Conservation (phyloP, 257 asterid genomes). For the Jasminum sambac region DNA sequence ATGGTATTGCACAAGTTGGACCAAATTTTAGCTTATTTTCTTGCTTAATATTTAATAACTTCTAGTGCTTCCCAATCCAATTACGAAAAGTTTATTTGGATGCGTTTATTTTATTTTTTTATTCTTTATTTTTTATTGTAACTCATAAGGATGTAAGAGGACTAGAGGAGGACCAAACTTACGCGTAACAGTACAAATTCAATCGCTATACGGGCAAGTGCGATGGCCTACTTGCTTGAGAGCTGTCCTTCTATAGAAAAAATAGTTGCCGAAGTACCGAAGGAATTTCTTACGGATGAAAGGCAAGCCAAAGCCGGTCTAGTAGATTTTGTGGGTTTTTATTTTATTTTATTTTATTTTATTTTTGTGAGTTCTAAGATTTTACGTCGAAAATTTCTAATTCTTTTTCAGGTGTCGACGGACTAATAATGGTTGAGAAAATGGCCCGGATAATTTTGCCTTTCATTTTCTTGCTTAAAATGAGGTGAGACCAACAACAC, state of each 20-base stretch:
- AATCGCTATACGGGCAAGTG: slow-evolving; percentile 29
- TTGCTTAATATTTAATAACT: no score
- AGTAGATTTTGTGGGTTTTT: neutral
- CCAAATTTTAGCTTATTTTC: neutral
- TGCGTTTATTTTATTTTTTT: no score
- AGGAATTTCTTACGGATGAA: slow-evolving; percentile 29
- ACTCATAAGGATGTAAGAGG: slow-evolving; percentile 26
- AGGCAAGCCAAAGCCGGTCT: neutral
- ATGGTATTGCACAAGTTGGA: neutral
- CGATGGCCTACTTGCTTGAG: slow-evolving; percentile 33
- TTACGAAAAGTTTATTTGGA: no score
- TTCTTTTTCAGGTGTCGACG: neutral
- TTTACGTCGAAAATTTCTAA: neutral
- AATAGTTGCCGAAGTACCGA: slow-evolving; percentile 35
- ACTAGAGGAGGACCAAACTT: slow-evolving; percentile 16
- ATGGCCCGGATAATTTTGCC: neutral
- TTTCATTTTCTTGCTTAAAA: neutral
- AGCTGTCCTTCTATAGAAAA: slow-evolving; percentile 40
- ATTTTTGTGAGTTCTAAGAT: no score
- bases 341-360: no score
- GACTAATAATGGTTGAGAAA: neutral
- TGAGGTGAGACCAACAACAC: neutral
- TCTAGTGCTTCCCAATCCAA: no score
- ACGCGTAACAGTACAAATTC: slow-evolving; percentile 4
- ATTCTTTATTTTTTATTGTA: neutral